Evolutionary conservation across 305 asterid species (phyloP), one percentile per base, ranked within the genome.

Genomic region (Coffea humblotiana): DNA sequence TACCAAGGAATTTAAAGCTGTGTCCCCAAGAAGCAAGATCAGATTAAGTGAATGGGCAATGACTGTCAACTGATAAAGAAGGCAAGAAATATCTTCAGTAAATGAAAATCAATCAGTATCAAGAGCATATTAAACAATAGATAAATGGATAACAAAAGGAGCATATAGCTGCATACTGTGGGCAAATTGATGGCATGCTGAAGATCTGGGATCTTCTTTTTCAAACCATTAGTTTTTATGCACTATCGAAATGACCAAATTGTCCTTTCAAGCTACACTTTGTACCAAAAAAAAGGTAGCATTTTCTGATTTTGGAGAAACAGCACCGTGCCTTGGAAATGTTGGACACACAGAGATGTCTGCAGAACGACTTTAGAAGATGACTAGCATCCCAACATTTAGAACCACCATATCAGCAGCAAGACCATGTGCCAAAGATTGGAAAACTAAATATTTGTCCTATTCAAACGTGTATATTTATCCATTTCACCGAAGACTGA

Each of bases 1-100:
- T 91, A 95, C 99, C 98, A 93, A 83, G 82, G 92, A 87, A 85
- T 93, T 92, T 79, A 96, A 80, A 86, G 91, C 88, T 65, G 96
- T 85, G 78, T 96, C 99, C 54, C 94, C 99, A 49, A 96, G 90
- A 71, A 96, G 94, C 89, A 92, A 71, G 87, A 92, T 49, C 23
- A 78, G 87, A 21, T 92, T 94, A 63, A 96, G 91, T 7, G 98
- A 89, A 91, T 96, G 99, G 29, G 97, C 87, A 74, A 88, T 81
- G 37, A 94, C 92, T 77, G 98, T 96, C 88, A 91, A 83, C 99
- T 96, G 87, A 72, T 54, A 89, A 83, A 71, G 83, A 77, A 89
- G 86, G 76, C 85, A 64, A 77, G 51, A 73, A 47, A 56, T 25
- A 72, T 37, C 13, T 18, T 60, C 71, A 67, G 43, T 0, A 63